Base-by-base conservation (phyloP, 148 eudicot genomes). In the Gaultheria prostrata region DNA sequence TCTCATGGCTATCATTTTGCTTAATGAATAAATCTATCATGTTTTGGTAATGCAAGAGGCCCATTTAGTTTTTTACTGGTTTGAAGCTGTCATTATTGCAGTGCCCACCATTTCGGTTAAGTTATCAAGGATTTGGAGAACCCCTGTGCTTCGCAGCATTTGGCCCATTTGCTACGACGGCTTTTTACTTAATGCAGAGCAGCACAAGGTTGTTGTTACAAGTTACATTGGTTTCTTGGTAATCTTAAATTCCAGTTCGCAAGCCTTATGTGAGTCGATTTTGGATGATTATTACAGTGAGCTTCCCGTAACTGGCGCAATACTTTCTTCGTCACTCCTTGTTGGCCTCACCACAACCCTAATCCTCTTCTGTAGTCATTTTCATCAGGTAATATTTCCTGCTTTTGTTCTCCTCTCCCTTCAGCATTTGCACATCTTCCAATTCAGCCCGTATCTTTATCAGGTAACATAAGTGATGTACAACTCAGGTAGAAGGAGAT, bases 51-150 rank as follows among this genome's bases (percentile, higher is more conserved):
- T 24, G 28, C 21, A 7, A 53, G 20, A 51, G 45, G 24, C 67
- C 10, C 1, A 3, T 54, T 32, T 33, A 15, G 24, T 75, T n/a
- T 17, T 43, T 78, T n/a, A 78, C 14, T 3, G 2, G 17, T 76
- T 67, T 85, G 72, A 81, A 81, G n/a, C 70, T 76, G 28, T 81
- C 51, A 53, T 49, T 65, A 28, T 86, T 86, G 73, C 86, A 96
- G 99, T 96, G 97, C 84, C 99, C 99, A n/a, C 97, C 98, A 59
- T 93, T 91, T 87, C 94, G 97, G 77, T 91, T 96, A 70, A 92
- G 99, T 85, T 96, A 96, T 89, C 89, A 89, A 83, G 99, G 99
- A 78, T 73, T 96, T 7, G 99, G 98, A 79, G 99, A 96, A 85
- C 99, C 98, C 61, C 89, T 96, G 79, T 91, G 95, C 89, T 94